These are phyloP conservation scores for Trichoderma gamsii DNA, from an alignment of 495 filamentous ascomycete species.

Conservation along the genomic window DNA sequence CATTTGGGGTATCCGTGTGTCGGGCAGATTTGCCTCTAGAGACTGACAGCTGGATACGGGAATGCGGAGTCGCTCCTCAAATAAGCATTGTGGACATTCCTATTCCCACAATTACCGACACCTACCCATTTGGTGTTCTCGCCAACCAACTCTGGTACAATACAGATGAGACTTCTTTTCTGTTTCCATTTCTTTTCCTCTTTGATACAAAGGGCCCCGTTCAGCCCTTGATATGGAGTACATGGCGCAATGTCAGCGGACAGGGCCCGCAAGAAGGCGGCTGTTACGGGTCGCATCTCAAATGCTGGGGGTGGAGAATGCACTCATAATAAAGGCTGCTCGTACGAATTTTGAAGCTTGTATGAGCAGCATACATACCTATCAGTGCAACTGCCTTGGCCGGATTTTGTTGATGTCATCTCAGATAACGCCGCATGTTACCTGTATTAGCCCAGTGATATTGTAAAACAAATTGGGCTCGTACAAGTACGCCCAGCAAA, in stretches of 20 bases:
- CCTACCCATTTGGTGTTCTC: too few species aligned
- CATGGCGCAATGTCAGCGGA: background rate
- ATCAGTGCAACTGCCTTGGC: background rate
- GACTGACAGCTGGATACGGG: background rate
- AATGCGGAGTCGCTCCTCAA: background rate
- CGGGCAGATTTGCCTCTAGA: background rate
- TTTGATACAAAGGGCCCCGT: background rate
- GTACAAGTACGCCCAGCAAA: background rate
- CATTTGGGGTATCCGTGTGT: constrained; percentile 2
- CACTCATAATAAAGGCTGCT: background rate
- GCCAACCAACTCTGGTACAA: too few species aligned
- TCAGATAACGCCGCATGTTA: background rate
- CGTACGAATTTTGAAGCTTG: background rate
- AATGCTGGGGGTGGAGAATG: background rate
- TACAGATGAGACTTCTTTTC: background rate
- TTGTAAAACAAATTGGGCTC: too few species aligned
- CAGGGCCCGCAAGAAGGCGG: background rate
- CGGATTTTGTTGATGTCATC: background rate
- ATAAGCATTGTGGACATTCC: background rate
- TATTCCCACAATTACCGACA: too few species aligned
- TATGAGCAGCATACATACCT: background rate
- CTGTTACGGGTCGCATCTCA: background rate
- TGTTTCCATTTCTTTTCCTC: background rate
- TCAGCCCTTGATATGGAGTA: constrained; percentile 1
- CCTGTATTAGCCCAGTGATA: background rate